Evolutionary conservation across 345 rosid species (phyloP).

Genomic region (Salix brachista): DNA sequence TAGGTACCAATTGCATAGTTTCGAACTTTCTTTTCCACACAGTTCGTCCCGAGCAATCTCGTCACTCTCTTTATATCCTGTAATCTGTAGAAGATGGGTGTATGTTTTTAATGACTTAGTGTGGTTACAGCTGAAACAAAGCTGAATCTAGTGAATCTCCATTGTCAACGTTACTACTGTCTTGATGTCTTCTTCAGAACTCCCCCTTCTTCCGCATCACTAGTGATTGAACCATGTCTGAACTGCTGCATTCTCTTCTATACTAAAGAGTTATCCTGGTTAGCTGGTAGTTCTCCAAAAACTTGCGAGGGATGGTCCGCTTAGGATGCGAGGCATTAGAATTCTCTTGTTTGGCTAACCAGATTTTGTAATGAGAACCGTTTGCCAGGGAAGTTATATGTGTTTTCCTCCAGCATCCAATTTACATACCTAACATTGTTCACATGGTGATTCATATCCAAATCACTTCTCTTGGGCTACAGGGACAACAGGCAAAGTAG

Average conservation of each 20-base stretch:
- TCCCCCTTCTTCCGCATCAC: too few relatives aligned
- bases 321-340: not conserved
- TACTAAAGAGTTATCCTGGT: conserved; percentile 45
- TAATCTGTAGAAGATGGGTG: conserved; percentile 52
- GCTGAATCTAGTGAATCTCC: conserved; percentile 36
- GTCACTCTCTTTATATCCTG: conserved; percentile 26
- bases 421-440: conserved; percentile 66
- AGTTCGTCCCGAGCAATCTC: conserved; percentile 64
- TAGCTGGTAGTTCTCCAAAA: conserved; percentile 46
- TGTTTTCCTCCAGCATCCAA: conserved; percentile 68
- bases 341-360: not conserved
- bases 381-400: not conserved
- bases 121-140: not conserved
- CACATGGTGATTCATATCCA: conserved; percentile 76
- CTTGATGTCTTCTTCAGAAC: too few relatives aligned
- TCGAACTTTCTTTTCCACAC: conserved; percentile 44
- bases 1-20: not conserved
- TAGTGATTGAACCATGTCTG: too few relatives aligned
- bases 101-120: conserved; percentile 31
- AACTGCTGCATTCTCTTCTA: conserved; percentile 40
- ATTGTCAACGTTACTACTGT: not conserved
- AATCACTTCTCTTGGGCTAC: conserved; percentile 54
- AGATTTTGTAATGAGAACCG: not conserved
- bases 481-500: not conserved
- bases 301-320: conserved; percentile 50